Evolutionary conservation across 495 filamentous ascomycete species (phyloP).

Genomic region (Chaetomium tenue): DNA sequence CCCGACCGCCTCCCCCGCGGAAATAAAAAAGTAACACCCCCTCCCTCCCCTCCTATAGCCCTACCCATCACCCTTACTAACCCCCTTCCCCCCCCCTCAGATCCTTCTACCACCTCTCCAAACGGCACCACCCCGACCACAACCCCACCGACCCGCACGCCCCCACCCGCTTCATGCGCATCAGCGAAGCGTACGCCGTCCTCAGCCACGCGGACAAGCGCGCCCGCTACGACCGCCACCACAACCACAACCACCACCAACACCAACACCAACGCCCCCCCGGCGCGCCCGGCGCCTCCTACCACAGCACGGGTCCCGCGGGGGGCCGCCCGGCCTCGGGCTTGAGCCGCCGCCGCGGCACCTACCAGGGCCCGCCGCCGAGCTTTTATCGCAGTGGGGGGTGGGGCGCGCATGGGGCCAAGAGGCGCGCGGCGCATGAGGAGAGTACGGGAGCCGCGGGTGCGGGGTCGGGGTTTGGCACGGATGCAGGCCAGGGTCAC

Average conservation of each 20-base stretch:
- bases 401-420: constrained; percentile 56
- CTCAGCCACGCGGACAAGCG: constrained; percentile 72
- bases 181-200: constrained; percentile 81
- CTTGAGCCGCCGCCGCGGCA: constrained; percentile 63
- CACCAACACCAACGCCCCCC: constrained; percentile 25
- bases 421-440: constrained; percentile 49
- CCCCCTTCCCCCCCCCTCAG: constrained; percentile 35
- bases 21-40: constrained; percentile 77
- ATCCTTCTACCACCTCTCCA: constrained; percentile 90
- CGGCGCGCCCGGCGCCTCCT: constrained; percentile 36
- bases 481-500: background rate
- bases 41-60: constrained; percentile 9
- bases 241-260: constrained; percentile 41
- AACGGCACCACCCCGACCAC: constrained; percentile 89
- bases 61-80: background rate
- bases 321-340: constrained; percentile 77
- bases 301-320: constrained; percentile 52
- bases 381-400: constrained; percentile 81
- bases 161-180: constrained; percentile 72
- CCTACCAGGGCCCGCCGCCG: constrained; percentile 83
- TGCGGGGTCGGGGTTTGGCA: background rate
- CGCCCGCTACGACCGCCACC: constrained; percentile 73
- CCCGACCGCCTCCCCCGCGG: constrained; percentile 61
- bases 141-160: constrained; percentile 75
- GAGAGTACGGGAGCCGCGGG: constrained; percentile 29